Evolutionary conservation across 352 stramenopile species (phyloP).

Genomic region (Phytopythium oedochilum): DNA sequence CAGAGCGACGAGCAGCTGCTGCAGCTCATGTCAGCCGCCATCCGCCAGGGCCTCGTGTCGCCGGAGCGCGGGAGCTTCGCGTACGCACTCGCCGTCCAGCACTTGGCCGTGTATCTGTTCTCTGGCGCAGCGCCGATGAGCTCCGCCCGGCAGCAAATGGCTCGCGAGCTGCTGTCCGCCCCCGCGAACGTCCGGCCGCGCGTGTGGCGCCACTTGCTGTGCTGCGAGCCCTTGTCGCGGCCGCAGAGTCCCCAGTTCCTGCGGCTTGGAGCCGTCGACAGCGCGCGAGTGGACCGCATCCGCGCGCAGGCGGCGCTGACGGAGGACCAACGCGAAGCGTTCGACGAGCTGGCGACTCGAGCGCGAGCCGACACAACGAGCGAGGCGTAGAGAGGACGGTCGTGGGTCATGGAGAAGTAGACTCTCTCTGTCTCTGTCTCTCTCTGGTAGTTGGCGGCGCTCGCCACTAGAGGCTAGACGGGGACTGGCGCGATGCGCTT

Average conservation of each 20-base stretch:
- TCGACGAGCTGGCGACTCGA: conserved; percentile 8
- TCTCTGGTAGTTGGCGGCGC: no score
- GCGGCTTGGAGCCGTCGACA: conserved; percentile 12
- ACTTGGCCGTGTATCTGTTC: conserved; percentile 58
- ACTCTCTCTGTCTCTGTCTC: no score
- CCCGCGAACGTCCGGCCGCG: conserved; percentile 16
- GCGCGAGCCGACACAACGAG: neutral
- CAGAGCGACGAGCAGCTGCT: conserved; percentile 35
- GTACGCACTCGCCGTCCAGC: conserved; percentile 56
- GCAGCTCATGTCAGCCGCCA: conserved; percentile 40
- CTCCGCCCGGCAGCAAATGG: conserved; percentile 41
- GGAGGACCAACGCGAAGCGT: conserved; percentile 18
- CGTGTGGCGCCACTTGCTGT: conserved; percentile 53
- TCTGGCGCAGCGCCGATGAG: conserved; percentile 21
- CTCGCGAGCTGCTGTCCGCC: conserved; percentile 27
- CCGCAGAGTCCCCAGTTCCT: neutral
- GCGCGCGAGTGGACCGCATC: conserved; percentile 7
- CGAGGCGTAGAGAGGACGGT: neutral
- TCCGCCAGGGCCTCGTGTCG: conserved; percentile 29
- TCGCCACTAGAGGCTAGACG: conserved; percentile 8
- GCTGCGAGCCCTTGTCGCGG: conserved; percentile 28
- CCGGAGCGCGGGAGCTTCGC: conserved; percentile 36
- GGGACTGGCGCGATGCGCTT: conserved; percentile 31
- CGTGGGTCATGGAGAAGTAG: neutral
- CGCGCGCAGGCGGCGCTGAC: conserved; percentile 22